Conservation (phyloP, 192 early-diverging fungal genomes). For the Coemansia aciculifera region DNA sequence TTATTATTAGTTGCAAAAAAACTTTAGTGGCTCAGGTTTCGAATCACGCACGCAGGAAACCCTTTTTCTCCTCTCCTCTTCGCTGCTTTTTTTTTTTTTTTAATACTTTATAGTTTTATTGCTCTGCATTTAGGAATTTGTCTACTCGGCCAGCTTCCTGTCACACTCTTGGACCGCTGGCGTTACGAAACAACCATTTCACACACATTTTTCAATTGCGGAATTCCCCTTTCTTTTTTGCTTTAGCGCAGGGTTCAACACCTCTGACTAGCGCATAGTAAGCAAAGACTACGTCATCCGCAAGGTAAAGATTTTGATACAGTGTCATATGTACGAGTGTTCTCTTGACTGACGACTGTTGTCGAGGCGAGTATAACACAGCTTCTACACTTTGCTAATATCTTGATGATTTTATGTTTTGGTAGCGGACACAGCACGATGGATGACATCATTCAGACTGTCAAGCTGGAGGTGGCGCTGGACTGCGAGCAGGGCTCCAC, state of each 20-base stretch:
- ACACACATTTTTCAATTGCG: too few relatives aligned
- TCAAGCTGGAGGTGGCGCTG: constrained; percentile 42
- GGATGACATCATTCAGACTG: constrained; percentile 36
- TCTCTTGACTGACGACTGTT: background rate
- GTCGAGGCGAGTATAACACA: background rate
- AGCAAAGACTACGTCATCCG: background rate
- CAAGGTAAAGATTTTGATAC: background rate
- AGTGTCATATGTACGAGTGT: background rate
- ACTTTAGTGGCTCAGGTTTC: too few relatives aligned
- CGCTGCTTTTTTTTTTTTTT: too few relatives aligned
- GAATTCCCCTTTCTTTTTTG: too few relatives aligned
- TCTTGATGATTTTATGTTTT: background rate
- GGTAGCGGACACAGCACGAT: constrained; percentile 2
- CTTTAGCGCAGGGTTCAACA: too few relatives aligned
- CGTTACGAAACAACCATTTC: too few relatives aligned
- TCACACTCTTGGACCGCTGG: too few relatives aligned
- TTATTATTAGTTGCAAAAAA: too few relatives aligned
- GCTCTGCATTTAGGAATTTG: background rate
- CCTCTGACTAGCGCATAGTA: too few relatives aligned
- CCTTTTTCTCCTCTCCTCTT: too few relatives aligned
- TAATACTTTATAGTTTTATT: background rate
- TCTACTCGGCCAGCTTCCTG: background rate
- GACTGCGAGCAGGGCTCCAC: constrained; percentile 36
- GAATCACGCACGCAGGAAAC: too few relatives aligned
- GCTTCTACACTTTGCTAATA: background rate